Base-by-base conservation (phyloP, 306 rosid genomes). In the Cucumis cinereus region DNA sequence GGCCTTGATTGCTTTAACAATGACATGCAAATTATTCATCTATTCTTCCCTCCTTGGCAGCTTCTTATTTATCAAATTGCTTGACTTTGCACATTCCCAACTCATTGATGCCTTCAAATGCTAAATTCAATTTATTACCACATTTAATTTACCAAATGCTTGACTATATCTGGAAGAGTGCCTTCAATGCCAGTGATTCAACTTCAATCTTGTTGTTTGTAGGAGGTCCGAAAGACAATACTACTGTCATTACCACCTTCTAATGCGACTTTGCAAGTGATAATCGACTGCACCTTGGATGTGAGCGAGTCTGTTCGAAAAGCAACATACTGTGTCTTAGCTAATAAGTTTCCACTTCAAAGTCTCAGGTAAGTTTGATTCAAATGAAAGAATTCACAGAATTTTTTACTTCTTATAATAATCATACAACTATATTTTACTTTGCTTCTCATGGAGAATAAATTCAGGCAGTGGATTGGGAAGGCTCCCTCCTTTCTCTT, bases 271-370 rank as follows among this genome's bases (percentile, higher is more conserved):
- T 86, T 91, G 74, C 97, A 87, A 87, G 93, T 85, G 76, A 84
- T 94, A 76, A 78, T 89, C 80, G 97, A 92, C 76, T 89, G 92
- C 83, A 94, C 97, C 45, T 77, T 92, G 85, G 99, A 94, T 83
- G 95, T 86, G 86, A 94, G 88, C 58, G 99, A 90, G 79, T 82
- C 93, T 77, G 96, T 94, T 49, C 97, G 99, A 64, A 88, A 85
- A 85, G 88, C 96, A 43, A 92, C 97, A 26, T 94, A 90, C 84
- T 83, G 84, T 80, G 95, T 94, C 79, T 85, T 94, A 47, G 97
- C 97, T 24, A 88, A 82, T 78, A 94, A 94, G 81, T 94, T 94
- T 85, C 99, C 99, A 71, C 91, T 94, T 85, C 99, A 94, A 81
- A 94, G 96, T 86, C 92, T 92, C 28, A 92, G 98, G 98, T 93